Evolutionary conservation across 2,329 filamentous ascomycete species (phyloP).

Genomic region (Diaporthe humulicola): DNA sequence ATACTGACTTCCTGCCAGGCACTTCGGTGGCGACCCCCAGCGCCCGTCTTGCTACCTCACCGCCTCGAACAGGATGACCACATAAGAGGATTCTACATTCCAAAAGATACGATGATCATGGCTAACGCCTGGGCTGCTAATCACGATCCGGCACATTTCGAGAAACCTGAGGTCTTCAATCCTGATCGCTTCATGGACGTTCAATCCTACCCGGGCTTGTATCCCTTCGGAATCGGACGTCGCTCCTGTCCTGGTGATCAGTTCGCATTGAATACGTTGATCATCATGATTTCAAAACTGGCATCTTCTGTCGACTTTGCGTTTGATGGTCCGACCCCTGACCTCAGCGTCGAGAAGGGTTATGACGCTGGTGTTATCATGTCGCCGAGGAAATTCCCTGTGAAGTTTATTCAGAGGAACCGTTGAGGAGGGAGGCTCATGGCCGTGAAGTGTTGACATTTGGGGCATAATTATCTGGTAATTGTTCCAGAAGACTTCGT

Average conservation of each 20-base stretch:
- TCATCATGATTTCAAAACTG: conserved; percentile 20
- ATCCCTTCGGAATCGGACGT: conserved; percentile 7
- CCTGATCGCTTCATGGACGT: conserved; percentile 13
- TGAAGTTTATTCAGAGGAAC: conserved; percentile 16
- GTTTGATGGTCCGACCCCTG: conserved; percentile 13
- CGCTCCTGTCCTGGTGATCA: conserved; percentile 22
- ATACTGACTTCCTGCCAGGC: not conserved
- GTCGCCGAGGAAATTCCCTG: conserved; percentile 1
- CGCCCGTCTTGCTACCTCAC: conserved; percentile 13
- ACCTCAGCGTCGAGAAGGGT: not conserved
- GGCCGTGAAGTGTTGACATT: not conserved
- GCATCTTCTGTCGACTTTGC: conserved; percentile 5
- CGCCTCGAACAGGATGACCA: conserved; percentile 26
- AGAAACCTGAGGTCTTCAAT: not conserved
- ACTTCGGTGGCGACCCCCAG: conserved; percentile 22
- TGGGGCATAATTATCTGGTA: not conserved
- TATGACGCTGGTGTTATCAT: conserved; percentile 17
- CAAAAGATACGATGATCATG: conserved; percentile 10
- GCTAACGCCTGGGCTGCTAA: conserved; percentile 28
- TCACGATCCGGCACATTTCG: conserved; percentile 5
- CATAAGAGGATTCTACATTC: not conserved
- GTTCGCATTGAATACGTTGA: conserved; percentile 24
- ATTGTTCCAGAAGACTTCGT: not conserved
- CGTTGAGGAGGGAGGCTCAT: not conserved
- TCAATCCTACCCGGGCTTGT: conserved; percentile 1